Base-by-base conservation (phyloP, 2,329 filamentous ascomycete species). In the Didymella glomerata region DNA sequence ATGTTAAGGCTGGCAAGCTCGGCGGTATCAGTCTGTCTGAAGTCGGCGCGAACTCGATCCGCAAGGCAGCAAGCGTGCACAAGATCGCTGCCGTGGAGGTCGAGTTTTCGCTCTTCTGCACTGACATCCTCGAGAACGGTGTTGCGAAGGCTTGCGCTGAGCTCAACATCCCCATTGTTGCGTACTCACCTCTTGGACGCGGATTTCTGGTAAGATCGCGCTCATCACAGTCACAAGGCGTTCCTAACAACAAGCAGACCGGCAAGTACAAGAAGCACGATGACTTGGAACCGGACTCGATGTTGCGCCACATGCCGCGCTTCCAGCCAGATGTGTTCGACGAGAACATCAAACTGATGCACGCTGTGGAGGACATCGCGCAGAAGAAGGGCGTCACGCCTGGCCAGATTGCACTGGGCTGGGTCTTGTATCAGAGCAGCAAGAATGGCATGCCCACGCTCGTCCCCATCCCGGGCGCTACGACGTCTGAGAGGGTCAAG, bases 101-200 rank as follows among this genome's bases (percentile, higher is more conserved):
- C 24, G 86, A 89, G 69, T 79, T 88, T 55, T 85, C 82, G 16
- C 77, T 88, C 2, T 88, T 82, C 78, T 77, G 78, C 6, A 85
- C 83, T 2, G 82, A 86, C 25, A 83, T 86, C 45, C 73, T 88
- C 5, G 73, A 82, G 18, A 88, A 89, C 61, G 86, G 82, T 18
- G 80, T 89, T 1, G 83, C 84, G 2, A 70, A 79, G 52, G 79
- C 83, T 1, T 88, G 86, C 61, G 82, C 79, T 1, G 83, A 93
- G 71, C 76, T 90, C 45, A 79, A 82, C 46, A 92, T 94, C 60
- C 88, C 89, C 0, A 78, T 93, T 47, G 77, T 92, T n/a, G 74
- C 75, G 3, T 93, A 92, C 77, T 89, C 88, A 44, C 90, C 91
- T 1, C 80, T 93, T 0, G 88, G 90, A 4, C 80, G 85, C 25